A percentile compares a stretch with the other conserved stretches of the same genome.
phyloP scores from a whole-genome alignment of 192 early-diverging fungal genomes.

The Rhizophagus sp. region DNA sequence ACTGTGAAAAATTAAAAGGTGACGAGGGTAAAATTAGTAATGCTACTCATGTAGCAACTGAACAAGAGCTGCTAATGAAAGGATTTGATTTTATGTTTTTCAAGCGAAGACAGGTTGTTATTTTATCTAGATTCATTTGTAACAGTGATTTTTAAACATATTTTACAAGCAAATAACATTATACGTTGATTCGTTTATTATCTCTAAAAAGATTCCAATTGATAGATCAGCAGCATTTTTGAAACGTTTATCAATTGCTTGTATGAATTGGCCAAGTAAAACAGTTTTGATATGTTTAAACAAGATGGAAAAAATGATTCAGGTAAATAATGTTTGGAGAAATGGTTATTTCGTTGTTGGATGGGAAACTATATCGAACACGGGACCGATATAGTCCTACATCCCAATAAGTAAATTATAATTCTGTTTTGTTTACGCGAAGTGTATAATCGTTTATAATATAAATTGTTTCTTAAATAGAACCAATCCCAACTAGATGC shows the following conservation, averaged over 20 bases:
- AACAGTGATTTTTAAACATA: background rate
- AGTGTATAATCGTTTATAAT: no score
- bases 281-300: conserved; percentile 69
- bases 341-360: no score
- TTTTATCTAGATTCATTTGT: background rate
- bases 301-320: conserved; percentile 61
- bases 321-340: conserved; percentile 38
- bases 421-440: no score
- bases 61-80: conserved; percentile 78
- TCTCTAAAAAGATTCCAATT: conserved; percentile 63
- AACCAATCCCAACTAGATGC: conserved; percentile 56
- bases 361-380: no score
- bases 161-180: background rate
- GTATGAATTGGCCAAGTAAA: conserved; percentile 77
- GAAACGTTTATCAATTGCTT: conserved; percentile 76
- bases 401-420: background rate
- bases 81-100: conserved; percentile 89
- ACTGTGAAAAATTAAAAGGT: conserved; percentile 33
- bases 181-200: background rate
- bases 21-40: conserved; percentile 31
- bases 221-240: conserved; percentile 84
- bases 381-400: background rate
- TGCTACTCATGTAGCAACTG: conserved; percentile 59
- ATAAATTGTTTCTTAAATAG: conserved; percentile 31
- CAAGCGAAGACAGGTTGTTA: conserved; percentile 59